These are phyloP conservation scores for Mitragyna speciosa DNA, from an alignment of 257 asterid species.

Conservation along the genomic window DNA sequence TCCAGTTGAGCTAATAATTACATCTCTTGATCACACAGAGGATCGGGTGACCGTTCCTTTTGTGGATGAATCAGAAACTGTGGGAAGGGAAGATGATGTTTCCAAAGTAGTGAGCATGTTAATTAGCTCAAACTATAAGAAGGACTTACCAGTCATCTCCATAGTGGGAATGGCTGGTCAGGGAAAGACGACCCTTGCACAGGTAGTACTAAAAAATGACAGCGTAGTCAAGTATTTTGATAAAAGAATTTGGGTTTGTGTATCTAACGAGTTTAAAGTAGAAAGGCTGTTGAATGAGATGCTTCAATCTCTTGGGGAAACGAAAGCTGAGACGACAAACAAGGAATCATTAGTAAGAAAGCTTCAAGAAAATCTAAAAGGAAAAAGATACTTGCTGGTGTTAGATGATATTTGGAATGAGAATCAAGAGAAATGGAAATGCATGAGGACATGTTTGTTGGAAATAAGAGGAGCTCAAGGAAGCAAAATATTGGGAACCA, in stretches of 20 bases:
- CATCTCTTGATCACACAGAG: neutral
- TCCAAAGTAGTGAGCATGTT: neutral
- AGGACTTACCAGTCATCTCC: conserved; percentile 13
- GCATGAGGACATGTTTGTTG: conserved; percentile 6
- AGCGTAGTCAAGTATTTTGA: neutral
- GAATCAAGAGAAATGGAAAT: conserved; percentile 17
- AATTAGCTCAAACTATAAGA: neutral
- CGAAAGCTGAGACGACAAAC: neutral
- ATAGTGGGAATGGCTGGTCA: conserved; percentile 31
- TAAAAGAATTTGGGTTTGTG: conserved; percentile 25
- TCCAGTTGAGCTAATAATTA: neutral
- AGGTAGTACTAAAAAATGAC: conserved; percentile 1
- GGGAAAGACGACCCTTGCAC: conserved; percentile 31
- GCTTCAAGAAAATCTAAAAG: conserved; percentile 6
- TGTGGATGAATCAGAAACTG: neutral
- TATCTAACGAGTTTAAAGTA: conserved; percentile 16
- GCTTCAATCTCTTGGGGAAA: conserved; percentile 10
- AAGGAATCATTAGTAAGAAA: conserved; percentile 5
- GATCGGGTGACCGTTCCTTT: neutral
- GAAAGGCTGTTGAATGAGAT: conserved; percentile 15
- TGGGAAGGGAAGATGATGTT: neutral
- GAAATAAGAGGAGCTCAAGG: conserved; percentile 6
- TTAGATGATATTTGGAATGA: conserved; percentile 34
- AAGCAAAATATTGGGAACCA: conserved; percentile 23
- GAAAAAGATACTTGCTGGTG: conserved; percentile 20